Percentiles rank a stretch among this genome's conserved stretches.
phyloP scores from a whole-genome alignment of 306 rosid species.

The Gastrolobium villosum region DNA sequence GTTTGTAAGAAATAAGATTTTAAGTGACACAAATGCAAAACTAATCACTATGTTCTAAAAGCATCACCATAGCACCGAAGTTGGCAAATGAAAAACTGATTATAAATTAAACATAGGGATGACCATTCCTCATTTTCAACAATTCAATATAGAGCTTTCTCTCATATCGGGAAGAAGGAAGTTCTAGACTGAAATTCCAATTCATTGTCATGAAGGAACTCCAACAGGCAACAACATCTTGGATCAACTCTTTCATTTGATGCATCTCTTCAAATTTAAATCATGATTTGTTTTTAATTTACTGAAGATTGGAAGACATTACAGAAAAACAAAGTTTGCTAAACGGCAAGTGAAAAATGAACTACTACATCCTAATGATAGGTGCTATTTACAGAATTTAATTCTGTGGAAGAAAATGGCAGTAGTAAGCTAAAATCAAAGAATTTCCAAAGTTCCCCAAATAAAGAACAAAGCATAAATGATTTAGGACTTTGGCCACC shows the following conservation, averaged over 20 bases:
- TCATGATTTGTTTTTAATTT: not conserved
- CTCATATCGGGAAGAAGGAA: constrained; percentile 5
- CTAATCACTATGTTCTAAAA: constrained; percentile 1
- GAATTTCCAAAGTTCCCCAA: constrained; percentile 13
- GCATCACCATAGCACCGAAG: not conserved
- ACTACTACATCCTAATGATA: constrained; percentile 1
- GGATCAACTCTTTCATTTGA: constrained; percentile 1
- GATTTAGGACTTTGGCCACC: not conserved
- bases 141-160: constrained; percentile 2
- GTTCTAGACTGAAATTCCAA: constrained; percentile 5
- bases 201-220: constrained; percentile 37
- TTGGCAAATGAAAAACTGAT: constrained; percentile 14
- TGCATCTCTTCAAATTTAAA: constrained; percentile 1
- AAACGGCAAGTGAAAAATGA: not conserved
- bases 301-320: not conserved
- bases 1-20: not conserved
- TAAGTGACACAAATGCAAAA: constrained; percentile 9
- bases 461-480: not conserved
- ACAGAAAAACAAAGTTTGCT: not conserved
- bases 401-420: not conserved
- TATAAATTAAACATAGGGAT: not conserved
- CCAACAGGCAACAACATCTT: constrained; percentile 9
- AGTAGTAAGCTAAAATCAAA: constrained; percentile 15
- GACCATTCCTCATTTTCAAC: constrained; percentile 14
- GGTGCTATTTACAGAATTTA: constrained; percentile 9